Evolutionary conservation across 2,329 filamentous ascomycete species (phyloP), one percentile per base, ranked within the genome.

Genomic region (Mariannaea elegans): DNA sequence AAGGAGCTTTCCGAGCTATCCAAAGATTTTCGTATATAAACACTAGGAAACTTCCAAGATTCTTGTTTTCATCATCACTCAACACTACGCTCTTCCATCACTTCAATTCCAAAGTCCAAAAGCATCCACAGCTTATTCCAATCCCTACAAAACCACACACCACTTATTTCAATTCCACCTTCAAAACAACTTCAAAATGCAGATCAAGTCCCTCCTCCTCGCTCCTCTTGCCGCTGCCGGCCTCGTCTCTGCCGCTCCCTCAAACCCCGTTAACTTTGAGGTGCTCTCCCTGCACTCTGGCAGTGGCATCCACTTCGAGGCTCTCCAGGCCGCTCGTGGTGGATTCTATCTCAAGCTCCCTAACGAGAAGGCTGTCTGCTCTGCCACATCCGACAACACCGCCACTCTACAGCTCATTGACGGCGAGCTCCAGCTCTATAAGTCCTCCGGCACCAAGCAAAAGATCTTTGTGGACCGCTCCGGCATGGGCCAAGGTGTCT

Each of bases 401-500:
- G 85, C 84, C 48, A 84, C 80, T 38, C 86, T 88, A 73, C 75
- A 75, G 64, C 73, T 87, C 38, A 23, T 58, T 48, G 75, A 82
- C 44, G 76, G 75, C 45, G 76, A 76, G 42, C 78, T 86, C 24
- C 80, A 72, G 70, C 79, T 89, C 29, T 86, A 78, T 58, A 64
- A 68, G 23, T 48, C 45, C 2, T 73, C 75, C 19, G 76, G 73
- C 5, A 74, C 64, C 31, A 73, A 75, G 3, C 86, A 88, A 76
- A 73, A 81, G 66, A 59, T 84, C 49, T 87, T 69, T 63, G 81
- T 81, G 38, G 85, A 88, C 72, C 81, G 82, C 42, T 85, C 82
- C 44, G 85, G 84, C 68, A 86, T 87, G 84, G 81, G 83, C 64
- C 82, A 84, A 65, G 86, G 86, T 49, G 73, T 77, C 19, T 67